Percentiles rank a stretch among this genome's conserved stretches.
phyloP scores from a whole-genome alignment of 2,329 filamentous ascomycete species.

The Nemania bipapillata region DNA sequence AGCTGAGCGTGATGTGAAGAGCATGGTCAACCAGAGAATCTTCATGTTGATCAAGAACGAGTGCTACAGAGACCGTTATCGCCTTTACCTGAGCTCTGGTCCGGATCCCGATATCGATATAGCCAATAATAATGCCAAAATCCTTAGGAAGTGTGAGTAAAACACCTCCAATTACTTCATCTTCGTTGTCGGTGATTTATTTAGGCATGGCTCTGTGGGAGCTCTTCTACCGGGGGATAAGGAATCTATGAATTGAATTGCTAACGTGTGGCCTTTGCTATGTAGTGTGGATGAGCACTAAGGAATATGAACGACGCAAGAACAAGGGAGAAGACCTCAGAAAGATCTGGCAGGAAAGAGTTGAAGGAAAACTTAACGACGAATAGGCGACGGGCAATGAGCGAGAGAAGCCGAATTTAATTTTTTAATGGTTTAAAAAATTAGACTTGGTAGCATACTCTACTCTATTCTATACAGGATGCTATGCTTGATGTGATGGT shows the following conservation, averaged over 20 bases:
- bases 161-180: background rate
- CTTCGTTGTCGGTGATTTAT: background rate
- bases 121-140: background rate
- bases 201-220: background rate
- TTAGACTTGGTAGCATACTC: too few species aligned
- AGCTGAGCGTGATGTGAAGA: background rate
- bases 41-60: background rate
- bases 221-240: background rate
- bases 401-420: too few species aligned
- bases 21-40: conserved; percentile 9
- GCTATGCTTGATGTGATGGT: too few species aligned
- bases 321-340: conserved; percentile 10
- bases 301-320: conserved; percentile 32
- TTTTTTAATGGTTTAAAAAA: too few species aligned
- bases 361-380: background rate
- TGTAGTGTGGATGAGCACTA: conserved; percentile 29
- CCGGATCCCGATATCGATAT: background rate
- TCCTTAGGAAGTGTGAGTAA: conserved; percentile 16
- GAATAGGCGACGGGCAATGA: too few species aligned
- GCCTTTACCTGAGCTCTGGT: background rate
- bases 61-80: conserved; percentile 2
- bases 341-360: background rate
- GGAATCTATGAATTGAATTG: background rate
- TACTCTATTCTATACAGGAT: too few species aligned
- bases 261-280: conserved; percentile 10